Evolutionary conservation across 2,329 filamentous ascomycete species (phyloP), one percentile per base, ranked within the genome.

Genomic region (Catunica adiposa): DNA sequence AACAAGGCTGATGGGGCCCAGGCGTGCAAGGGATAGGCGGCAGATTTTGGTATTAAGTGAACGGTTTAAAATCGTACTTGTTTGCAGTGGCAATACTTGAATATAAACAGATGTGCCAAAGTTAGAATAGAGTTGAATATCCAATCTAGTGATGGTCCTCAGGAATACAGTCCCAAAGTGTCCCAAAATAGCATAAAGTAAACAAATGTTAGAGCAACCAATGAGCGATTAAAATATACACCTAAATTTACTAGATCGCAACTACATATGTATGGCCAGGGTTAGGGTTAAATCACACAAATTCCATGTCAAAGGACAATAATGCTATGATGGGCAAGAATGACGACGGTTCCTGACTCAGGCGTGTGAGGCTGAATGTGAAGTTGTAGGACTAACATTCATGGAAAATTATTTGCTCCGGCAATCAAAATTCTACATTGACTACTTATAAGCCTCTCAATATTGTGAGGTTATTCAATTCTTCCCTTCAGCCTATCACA

Each of bases 111-210:
- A n/a, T 17, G 9, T n/a, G 15, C 6, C 8, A 11, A 44, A n/a
- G n/a, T 11, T 34, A 5, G 29, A 34, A n/a, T n/a, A n/a, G n/a
- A 34, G 29, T 11, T 11, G 29, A 11, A 34, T 34, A 34, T 34
- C 38, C 11, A 6, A 20, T 42, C 11, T 42, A 15, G 15, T 42
- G 38, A n/a, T n/a, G 8, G 44, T 1, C 26, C 17, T 48, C 14
- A n/a, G n/a, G n/a, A n/a, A n/a, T n/a, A n/a, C n/a, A n/a, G n/a
- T n/a, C n/a, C n/a, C n/a, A n/a, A n/a, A n/a, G n/a, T 9, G 23
- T 29, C 44, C 22, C 22, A 48, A 48, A 48, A 48, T 23, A 48
- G 44, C 44, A 11, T 48, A 25, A 48, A 48, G 44, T 48, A 48
- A 48, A 48, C 44, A 48, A 29, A 48, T 7, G 11, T 2, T 15